Evolutionary conservation across 148 eudicot species (phyloP).

Genomic region (Chenopodium suecicum): DNA sequence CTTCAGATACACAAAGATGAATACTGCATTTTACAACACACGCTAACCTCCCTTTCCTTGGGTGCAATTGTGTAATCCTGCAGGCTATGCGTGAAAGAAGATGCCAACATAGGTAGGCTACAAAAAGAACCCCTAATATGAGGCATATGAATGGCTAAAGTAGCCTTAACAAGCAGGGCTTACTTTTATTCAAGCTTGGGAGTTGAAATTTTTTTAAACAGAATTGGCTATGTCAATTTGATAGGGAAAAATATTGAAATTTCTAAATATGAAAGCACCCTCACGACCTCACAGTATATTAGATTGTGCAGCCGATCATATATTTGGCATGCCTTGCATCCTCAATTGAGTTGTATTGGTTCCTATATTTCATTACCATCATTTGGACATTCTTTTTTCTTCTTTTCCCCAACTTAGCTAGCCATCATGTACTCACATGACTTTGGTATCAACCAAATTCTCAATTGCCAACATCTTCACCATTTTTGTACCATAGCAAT

Average conservation of each 20-base stretch:
- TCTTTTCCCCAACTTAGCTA: neutral
- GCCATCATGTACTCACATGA: neutral
- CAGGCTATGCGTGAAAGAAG: neutral
- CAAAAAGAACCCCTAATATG: neutral
- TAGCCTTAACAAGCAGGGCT: neutral
- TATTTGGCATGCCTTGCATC: neutral
- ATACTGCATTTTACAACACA: neutral
- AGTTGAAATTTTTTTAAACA: neutral
- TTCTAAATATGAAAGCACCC: neutral
- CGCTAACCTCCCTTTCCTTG: neutral
- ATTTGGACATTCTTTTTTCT: neutral
- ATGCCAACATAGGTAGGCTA: neutral
- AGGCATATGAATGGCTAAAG: neutral
- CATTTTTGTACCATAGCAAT: neutral
- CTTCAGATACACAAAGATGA: neutral
- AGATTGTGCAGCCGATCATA: no score
- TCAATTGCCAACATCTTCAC: neutral
- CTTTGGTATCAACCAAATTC: neutral
- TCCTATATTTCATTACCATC: neutral
- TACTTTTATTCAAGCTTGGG: neutral
- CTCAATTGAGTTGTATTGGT: neutral
- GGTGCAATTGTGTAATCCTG: neutral
- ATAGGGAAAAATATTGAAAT: no score
- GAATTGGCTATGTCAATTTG: neutral
- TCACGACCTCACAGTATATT: neutral